Conservation (phyloP, 208 protist species). For the Endotrypanum monterogeii region DNA sequence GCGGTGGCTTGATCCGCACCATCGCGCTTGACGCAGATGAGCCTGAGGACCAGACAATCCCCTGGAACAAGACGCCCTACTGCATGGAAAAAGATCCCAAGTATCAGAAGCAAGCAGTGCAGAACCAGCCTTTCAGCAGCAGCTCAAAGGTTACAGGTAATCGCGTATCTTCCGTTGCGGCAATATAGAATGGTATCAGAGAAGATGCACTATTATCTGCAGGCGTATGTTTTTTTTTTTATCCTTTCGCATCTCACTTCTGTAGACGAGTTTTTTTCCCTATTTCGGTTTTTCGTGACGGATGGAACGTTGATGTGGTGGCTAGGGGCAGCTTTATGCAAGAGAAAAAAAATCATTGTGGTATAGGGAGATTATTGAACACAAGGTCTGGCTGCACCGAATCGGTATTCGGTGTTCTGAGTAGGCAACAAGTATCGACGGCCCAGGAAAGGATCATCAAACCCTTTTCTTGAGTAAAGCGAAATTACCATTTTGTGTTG, state of each 20-base stretch:
- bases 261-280: background rate
- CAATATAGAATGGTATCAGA: background rate
- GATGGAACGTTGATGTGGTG: background rate
- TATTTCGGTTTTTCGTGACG: background rate
- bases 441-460: too few relatives aligned
- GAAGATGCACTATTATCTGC: background rate
- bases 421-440: background rate
- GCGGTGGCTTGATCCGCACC: slow-evolving; percentile 97
- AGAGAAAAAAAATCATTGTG: background rate
- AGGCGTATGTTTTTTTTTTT: background rate
- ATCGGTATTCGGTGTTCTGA: background rate
- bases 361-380: background rate
- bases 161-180: slow-evolving; percentile 21
- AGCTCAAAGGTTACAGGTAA: slow-evolving; percentile 72
- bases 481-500: too few relatives aligned
- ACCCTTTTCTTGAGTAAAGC: too few relatives aligned
- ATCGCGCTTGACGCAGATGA: slow-evolving; percentile 86
- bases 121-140: slow-evolving; percentile 82
- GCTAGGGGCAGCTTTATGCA: slow-evolving; percentile 1
- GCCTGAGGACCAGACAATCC: slow-evolving; percentile 82
- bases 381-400: background rate
- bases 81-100: slow-evolving; percentile 92
- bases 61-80: slow-evolving; percentile 87
- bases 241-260: background rate
- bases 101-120: slow-evolving; percentile 62